Conservation (phyloP, 768 basidiomycete genomes). For the Lentinula sp. region DNA sequence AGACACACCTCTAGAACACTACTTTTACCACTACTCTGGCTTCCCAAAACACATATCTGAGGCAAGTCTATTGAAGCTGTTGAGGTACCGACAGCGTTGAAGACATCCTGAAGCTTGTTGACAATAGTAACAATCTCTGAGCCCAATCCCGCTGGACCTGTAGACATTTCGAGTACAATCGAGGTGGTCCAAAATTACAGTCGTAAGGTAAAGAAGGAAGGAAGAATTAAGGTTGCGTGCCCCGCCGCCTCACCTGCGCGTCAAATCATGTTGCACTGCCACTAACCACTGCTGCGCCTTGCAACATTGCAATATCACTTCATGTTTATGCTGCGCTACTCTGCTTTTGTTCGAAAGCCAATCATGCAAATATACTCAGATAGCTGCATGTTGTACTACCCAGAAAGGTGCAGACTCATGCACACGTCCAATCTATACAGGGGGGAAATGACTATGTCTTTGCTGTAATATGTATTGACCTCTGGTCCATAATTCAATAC, state of each 20-base stretch:
- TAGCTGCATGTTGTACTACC: too few relatives aligned
- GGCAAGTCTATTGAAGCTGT: constrained; percentile 82
- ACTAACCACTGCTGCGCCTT: neutral
- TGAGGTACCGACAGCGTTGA: constrained; percentile 75
- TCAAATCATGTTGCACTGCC: neutral
- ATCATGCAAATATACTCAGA: too few relatives aligned
- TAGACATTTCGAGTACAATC: constrained; percentile 10
- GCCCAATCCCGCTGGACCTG: constrained; percentile 63
- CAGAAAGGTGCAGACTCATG: too few relatives aligned
- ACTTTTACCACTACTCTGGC: constrained; percentile 92
- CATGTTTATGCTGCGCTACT: too few relatives aligned
- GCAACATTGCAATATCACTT: too few relatives aligned
- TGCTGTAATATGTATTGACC: too few relatives aligned
- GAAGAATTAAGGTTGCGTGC: neutral
- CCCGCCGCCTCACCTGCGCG: neutral
- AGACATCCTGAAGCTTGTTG: constrained; percentile 91
- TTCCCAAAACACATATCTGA: constrained; percentile 87
- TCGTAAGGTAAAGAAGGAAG: neutral
- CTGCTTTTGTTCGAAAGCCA: too few relatives aligned
- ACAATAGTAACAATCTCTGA: constrained; percentile 75
- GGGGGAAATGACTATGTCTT: too few relatives aligned
- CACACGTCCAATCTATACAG: too few relatives aligned
- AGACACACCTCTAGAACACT: constrained; percentile 77
- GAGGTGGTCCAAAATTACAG: neutral
- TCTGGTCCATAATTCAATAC: too few relatives aligned